phyloP scores from a whole-genome alignment of 1,284 basidiomycete genomes.

The Leccinum pachyderme region DNA sequence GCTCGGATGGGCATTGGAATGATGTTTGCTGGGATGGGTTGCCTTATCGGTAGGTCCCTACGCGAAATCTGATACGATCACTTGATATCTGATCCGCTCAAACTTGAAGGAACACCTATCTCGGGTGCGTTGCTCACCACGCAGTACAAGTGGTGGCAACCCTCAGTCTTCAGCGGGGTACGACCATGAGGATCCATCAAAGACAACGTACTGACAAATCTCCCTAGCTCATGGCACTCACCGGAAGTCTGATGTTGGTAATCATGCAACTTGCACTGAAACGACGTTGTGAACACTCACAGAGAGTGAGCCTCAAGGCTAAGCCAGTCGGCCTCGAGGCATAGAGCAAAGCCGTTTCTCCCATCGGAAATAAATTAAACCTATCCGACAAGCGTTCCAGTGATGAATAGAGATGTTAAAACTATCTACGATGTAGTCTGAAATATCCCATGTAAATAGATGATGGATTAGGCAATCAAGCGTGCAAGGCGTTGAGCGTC shows the following conservation, averaged over 20 bases:
- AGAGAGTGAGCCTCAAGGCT: neutral
- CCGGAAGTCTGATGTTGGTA: conserved; percentile 12
- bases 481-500: conserved; percentile 46
- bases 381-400: neutral
- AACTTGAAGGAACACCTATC: conserved; percentile 23
- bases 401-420: neutral
- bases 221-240: conserved; percentile 16
- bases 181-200: neutral
- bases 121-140: conserved; percentile 27
- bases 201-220: conserved; percentile 1
- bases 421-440: neutral
- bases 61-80: neutral
- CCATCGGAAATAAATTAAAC: neutral
- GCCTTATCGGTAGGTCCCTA: conserved; percentile 15
- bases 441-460: neutral
- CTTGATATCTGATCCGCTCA: neutral
- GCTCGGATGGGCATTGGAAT: conserved; percentile 27
- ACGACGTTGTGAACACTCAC: conserved; percentile 1
- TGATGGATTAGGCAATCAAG: conserved; percentile 6
- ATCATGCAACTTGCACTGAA: conserved; percentile 18
- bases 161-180: conserved; percentile 29
- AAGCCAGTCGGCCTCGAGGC: neutral
- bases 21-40: conserved; percentile 7
- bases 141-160: conserved; percentile 30
- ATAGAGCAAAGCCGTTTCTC: neutral